phyloP scores from a whole-genome alignment of 2,329 filamentous ascomycete species.

The Orbilia ellipsospora region DNA sequence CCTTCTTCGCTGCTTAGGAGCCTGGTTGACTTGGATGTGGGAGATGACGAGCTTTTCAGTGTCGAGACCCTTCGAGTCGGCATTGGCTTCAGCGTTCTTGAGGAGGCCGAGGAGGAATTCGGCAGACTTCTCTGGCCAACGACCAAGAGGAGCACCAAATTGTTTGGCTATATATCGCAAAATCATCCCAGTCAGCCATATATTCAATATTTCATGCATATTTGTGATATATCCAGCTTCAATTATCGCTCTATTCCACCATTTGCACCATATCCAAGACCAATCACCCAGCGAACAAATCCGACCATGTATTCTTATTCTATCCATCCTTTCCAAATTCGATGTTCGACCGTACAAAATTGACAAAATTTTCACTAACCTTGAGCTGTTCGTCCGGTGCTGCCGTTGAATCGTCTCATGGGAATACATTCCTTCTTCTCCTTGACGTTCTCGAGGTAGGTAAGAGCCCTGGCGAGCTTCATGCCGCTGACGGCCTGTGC shows the following conservation, averaged over 20 bases:
- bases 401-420: slow-evolving; percentile 96
- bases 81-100: slow-evolving; percentile 97
- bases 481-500: slow-evolving; percentile 99
- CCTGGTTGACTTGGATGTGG: slow-evolving; percentile 99
- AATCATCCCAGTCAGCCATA: slow-evolving; percentile 13
- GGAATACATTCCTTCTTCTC: slow-evolving; percentile 97
- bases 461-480: slow-evolving; percentile 93
- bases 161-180: slow-evolving; percentile 79
- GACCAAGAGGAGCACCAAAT: slow-evolving; percentile 96
- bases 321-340: slow-evolving; percentile 1
- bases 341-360: not conserved
- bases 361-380: slow-evolving; percentile 73
- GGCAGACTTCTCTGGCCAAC: slow-evolving; percentile 99
- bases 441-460: slow-evolving; percentile 98
- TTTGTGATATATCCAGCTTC: not conserved
- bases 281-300: too few relatives aligned
- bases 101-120: slow-evolving; percentile 97
- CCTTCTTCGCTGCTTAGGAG: slow-evolving; percentile 97
- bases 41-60: slow-evolving; percentile 97
- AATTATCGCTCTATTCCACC: not conserved
- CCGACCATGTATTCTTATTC: not conserved
- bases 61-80: slow-evolving; percentile 96
- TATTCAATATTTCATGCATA: not conserved
- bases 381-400: slow-evolving; percentile 95
- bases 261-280: not conserved